Evolutionary conservation across 1,139 yeast species (phyloP).

Genomic region (Pichia sp.): DNA sequence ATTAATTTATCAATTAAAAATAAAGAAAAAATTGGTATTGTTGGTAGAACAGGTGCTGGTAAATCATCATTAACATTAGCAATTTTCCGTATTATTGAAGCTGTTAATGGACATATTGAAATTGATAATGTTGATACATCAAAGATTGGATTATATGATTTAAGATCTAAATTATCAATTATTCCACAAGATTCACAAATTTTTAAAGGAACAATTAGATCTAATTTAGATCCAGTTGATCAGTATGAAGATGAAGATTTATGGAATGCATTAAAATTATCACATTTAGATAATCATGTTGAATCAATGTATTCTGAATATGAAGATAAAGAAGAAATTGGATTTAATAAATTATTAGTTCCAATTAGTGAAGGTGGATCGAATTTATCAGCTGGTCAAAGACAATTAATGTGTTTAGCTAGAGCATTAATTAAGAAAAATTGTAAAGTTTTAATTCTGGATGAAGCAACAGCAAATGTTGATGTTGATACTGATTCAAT

Average conservation of each 20-base stretch:
- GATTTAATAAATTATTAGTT: slow-evolving; percentile 43
- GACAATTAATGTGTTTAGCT: slow-evolving; percentile 87
- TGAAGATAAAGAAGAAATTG: slow-evolving; percentile 23
- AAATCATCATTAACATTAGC: slow-evolving; percentile 89
- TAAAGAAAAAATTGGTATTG: slow-evolving; percentile 88
- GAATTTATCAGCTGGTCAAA: slow-evolving; percentile 84
- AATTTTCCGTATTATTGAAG: slow-evolving; percentile 83
- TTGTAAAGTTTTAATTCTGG: slow-evolving; percentile 64
- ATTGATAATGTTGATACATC: slow-evolving; percentile 71
- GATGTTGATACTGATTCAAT: slow-evolving; percentile 92
- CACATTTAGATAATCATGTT: slow-evolving; percentile 78
- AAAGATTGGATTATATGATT: slow-evolving; percentile 70
- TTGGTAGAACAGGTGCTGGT: slow-evolving; percentile 97
- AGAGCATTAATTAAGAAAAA: slow-evolving; percentile 80
- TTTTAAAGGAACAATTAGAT: slow-evolving; percentile 84
- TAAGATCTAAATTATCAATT: slow-evolving; percentile 79
- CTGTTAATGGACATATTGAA: slow-evolving; percentile 60
- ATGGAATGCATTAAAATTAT: slow-evolving; percentile 79
- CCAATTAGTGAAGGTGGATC: slow-evolving; percentile 76
- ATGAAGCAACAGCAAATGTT: slow-evolving; percentile 97
- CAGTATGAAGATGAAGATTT: slow-evolving; percentile 66
- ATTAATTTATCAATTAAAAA: slow-evolving; percentile 64
- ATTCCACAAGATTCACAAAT: slow-evolving; percentile 98
- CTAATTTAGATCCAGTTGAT: slow-evolving; percentile 82
- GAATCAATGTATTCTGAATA: slow-evolving; percentile 42